These are phyloP conservation scores for Fusarium pininemorale DNA, from an alignment of 2,329 filamentous ascomycete species.

Conservation along the genomic window DNA sequence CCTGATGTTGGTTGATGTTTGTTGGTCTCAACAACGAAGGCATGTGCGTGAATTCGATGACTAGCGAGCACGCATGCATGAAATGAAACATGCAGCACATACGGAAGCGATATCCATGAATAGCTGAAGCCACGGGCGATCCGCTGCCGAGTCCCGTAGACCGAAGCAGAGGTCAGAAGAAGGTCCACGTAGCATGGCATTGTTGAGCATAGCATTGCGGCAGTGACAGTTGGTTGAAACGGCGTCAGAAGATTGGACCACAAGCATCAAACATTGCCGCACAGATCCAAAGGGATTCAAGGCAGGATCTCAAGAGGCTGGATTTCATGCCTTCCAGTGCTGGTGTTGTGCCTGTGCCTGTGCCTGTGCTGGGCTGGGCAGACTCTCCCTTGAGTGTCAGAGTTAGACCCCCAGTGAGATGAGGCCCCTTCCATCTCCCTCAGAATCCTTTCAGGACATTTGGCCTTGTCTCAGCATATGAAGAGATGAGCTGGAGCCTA, in stretches of 20 bases:
- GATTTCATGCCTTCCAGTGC: neutral
- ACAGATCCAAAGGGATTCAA: constrained; percentile 29
- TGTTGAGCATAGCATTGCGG: neutral
- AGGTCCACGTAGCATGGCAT: constrained; percentile 22
- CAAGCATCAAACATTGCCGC: constrained; percentile 9
- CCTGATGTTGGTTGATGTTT: neutral
- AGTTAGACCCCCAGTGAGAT: neutral
- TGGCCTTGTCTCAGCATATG: constrained; percentile 33
- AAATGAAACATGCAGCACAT: constrained; percentile 27
- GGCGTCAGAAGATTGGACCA: constrained; percentile 1
- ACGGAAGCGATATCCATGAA: constrained; percentile 4
- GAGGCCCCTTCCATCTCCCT: constrained; percentile 41
- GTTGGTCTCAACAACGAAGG: neutral
- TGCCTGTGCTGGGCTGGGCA: neutral
- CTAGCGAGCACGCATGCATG: constrained; percentile 7
- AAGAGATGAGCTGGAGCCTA: constrained; percentile 1
- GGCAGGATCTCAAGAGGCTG: constrained; percentile 10
- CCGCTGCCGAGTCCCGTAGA: neutral
- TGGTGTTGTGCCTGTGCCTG: neutral
- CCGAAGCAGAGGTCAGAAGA: constrained; percentile 12
- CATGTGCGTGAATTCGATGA: neutral
- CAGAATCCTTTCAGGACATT: constrained; percentile 13
- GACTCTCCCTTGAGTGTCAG: neutral
- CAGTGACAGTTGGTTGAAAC: neutral
- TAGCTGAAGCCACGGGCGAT: constrained; percentile 4